Base-by-base conservation (phyloP, 768 basidiomycete species). In the Suillus occidentalis region DNA sequence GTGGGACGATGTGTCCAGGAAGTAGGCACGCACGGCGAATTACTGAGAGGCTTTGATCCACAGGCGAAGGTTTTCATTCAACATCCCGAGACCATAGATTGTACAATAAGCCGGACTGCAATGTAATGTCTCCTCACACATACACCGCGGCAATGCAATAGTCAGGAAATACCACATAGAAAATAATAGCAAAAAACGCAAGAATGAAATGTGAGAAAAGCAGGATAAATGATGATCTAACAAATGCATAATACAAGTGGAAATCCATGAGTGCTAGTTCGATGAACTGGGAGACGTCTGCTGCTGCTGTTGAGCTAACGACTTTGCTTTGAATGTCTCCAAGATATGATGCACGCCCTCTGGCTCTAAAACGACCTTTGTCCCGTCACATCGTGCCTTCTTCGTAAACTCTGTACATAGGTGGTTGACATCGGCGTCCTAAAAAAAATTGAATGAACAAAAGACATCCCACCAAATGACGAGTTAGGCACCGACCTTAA, bases 311-410 rank as follows among this genome's bases (percentile, higher is more conserved):
- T 65, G 57, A 14, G 65, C 71, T 58, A 61, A 52, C 53, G 62
- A 47, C 62, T 76, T 76, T 62, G 71, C 66, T 62, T 77, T 72
- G 49, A 84, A 77, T 57, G 70, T 76, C 68, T 83, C 80, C 66
- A 85, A 76, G 58, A 84, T 74, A 47, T 80, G 77, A 60, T 74
- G 76, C 64, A 84, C 78, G 43, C 80, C 76, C 65, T 79, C 75
- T 7, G 82, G 81, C 66, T 85, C 90, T 57, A 94, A 76, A 22
- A 94, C 92, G 45, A 93, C 89, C 78, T 91, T 92, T 34, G 87
- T 87, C 43, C 93, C 93, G 66, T 94, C 92, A 71, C 93, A 95
- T 53, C 86, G 83, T 56, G 93, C 93, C 79, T 95, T 94, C 72
- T 76, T 84, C 55, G 91, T 84, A 72, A 95, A 92, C 75, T 94